These are phyloP conservation scores for Hypoxylon sp. DNA, from an alignment of 2,329 filamentous ascomycete genomes.

Conservation along the genomic window DNA sequence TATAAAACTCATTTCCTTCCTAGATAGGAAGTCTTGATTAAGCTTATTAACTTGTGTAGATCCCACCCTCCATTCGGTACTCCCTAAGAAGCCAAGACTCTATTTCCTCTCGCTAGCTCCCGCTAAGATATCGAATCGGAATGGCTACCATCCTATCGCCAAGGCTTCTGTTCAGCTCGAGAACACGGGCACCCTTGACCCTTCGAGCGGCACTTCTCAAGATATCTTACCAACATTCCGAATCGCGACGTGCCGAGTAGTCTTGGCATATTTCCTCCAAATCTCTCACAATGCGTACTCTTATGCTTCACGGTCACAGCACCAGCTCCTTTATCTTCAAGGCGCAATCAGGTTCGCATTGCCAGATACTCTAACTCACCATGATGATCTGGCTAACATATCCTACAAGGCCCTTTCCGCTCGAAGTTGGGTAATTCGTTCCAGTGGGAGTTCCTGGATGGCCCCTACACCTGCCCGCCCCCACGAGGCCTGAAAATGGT, in stretches of 20 bases:
- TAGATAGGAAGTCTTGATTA: conserved; percentile 17
- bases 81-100: conserved; percentile 18
- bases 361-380: background rate
- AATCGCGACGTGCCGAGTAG: background rate
- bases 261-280: conserved; percentile 15
- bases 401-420: conserved; percentile 54
- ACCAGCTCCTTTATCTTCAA: conserved; percentile 57
- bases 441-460: conserved; percentile 57
- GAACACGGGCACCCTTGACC: conserved; percentile 12
- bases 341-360: conserved; percentile 55
- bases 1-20: conserved; percentile 8
- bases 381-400: conserved; percentile 4
- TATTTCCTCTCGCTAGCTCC: conserved; percentile 21
- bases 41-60: conserved; percentile 14
- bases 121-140: conserved; percentile 18
- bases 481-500: conserved; percentile 24
- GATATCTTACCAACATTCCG: conserved; percentile 16
- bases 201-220: conserved; percentile 14
- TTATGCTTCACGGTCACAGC: conserved; percentile 58
- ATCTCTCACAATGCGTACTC: conserved; percentile 52
- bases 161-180: conserved; percentile 10
- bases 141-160: conserved; percentile 16
- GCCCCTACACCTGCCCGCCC: conserved; percentile 52
- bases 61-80: conserved; percentile 15
- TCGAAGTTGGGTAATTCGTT: conserved; percentile 53